Evolutionary conservation across 345 rosid species (phyloP), one percentile per base, ranked within the genome.

Genomic region (Gossypium herbaceum): DNA sequence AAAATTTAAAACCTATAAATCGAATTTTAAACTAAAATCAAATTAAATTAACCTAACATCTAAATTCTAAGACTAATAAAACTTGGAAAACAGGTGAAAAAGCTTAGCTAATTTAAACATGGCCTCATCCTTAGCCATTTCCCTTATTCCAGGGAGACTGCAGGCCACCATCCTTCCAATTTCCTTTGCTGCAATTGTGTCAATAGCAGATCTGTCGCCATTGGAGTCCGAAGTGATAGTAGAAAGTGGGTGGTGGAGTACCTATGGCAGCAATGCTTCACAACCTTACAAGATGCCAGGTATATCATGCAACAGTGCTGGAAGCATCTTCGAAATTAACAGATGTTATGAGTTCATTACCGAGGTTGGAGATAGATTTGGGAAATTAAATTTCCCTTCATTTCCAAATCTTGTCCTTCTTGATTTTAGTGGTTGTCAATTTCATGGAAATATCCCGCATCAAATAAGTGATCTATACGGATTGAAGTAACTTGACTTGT

Each of bases 231-330:
- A 24, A 24, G 24, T 24, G 24, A 1, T 24, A 24, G 24, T 24
- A 24, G 24, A 45, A 8, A 67, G 71, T 67, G 71, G 71, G 2
- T 68, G 72, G 72, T 68, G 56, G 56, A 11, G 56, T 47, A 25
- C 9, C 57, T 24, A 34, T 13, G 2, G 16, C n/a, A 47, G 17
- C 15, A 13, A 64, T 19, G 41, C 25, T 39, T 64, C 25, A 0
- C 25, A 64, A 64, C 50, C 2, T 17, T 64, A 48, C 25, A 7
- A 64, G 7, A 41, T 48, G 50, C 7, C 12, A 0, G 69, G 69
- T 11, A 17, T 41, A 25, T 2, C 69, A 41, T 65, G 52, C 51
- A 65, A 65, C 69, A 4, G 2, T n/a, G 69, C 16, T 8, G 51
- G 69, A 19, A 65, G 69, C 51, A n/a, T 65, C 68, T 39, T 13